These are phyloP conservation scores for Panaeolus cyanescens DNA, from an alignment of 768 basidiomycete species.

Conservation along the genomic window DNA sequence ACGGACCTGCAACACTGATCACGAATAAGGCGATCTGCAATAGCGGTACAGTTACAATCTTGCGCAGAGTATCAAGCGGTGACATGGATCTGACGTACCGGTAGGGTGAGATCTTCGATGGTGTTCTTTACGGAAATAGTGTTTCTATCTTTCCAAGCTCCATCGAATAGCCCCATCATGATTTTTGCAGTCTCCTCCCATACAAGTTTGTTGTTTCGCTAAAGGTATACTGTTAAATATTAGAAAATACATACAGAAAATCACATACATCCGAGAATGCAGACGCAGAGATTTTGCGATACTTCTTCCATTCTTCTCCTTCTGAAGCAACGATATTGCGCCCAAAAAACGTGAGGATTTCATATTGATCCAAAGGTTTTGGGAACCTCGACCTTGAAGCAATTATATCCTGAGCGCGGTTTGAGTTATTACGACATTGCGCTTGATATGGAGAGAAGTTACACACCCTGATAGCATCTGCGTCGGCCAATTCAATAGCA, in stretches of 20 bases:
- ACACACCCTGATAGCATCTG: constrained; percentile 5
- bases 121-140: constrained; percentile 42
- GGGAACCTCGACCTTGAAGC: constrained; percentile 14
- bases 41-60: no score
- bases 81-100: constrained; percentile 30
- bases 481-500: constrained; percentile 1
- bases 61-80: background rate
- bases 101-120: constrained; percentile 48
- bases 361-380: constrained; percentile 14
- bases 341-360: constrained; percentile 48
- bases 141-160: constrained; percentile 45
- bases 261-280: constrained; percentile 58
- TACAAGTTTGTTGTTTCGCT: constrained; percentile 47
- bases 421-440: constrained; percentile 7
- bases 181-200: constrained; percentile 47
- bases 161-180: constrained; percentile 40
- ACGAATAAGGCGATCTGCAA: constrained; percentile 51
- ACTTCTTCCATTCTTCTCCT: constrained; percentile 63
- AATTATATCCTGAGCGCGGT: constrained; percentile 13
- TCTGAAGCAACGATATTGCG: constrained; percentile 63
- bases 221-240: background rate
- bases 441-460: constrained; percentile 1
- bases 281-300: constrained; percentile 59
- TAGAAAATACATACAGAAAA: background rate
- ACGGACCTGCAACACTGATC: constrained; percentile 48